A percentile compares a stretch with the other conserved stretches of the same genome.
Evolutionary conservation across 257 asterid species (phyloP).

Genomic region (Petunia secreta): DNA sequence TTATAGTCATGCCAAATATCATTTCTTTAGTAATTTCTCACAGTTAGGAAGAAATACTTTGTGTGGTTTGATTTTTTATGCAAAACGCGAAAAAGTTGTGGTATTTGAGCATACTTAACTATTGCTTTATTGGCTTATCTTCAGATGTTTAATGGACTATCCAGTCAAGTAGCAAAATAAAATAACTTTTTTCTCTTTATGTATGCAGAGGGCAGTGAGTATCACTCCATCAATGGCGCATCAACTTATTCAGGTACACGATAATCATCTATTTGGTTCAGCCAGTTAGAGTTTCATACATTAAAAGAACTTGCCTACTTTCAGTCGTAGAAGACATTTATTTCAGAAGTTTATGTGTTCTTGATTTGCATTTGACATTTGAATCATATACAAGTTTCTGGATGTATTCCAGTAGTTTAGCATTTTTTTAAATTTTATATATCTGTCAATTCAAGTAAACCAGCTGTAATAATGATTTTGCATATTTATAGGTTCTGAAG

Average conservation of each 20-base stretch:
- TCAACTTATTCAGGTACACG: conserved; percentile 73
- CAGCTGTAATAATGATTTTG: neutral
- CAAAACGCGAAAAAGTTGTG: neutral
- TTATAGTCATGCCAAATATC: neutral
- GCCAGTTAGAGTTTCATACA: conserved; percentile 2
- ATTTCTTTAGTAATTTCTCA: neutral
- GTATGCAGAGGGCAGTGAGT: conserved; percentile 67
- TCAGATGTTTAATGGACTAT: conserved; percentile 17
- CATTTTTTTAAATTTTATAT: neutral
- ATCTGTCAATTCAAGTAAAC: neutral
- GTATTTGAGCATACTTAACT: neutral
- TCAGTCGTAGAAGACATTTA: neutral
- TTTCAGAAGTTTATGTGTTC: neutral
- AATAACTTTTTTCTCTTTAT: conserved; percentile 20
- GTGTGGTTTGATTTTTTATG: neutral
- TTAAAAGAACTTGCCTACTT: conserved; percentile 5
- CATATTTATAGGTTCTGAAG: conserved; percentile 56
- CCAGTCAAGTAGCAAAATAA: neutral
- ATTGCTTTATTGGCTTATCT: neutral
- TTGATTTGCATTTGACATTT: neutral
- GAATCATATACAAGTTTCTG: neutral
- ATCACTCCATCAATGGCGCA: conserved; percentile 73
- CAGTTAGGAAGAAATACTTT: neutral
- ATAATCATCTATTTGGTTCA: neutral
- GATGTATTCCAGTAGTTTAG: neutral